Evolutionary conservation across 768 basidiomycete species (phyloP).

Genomic region (Multifurca ochricompacta): DNA sequence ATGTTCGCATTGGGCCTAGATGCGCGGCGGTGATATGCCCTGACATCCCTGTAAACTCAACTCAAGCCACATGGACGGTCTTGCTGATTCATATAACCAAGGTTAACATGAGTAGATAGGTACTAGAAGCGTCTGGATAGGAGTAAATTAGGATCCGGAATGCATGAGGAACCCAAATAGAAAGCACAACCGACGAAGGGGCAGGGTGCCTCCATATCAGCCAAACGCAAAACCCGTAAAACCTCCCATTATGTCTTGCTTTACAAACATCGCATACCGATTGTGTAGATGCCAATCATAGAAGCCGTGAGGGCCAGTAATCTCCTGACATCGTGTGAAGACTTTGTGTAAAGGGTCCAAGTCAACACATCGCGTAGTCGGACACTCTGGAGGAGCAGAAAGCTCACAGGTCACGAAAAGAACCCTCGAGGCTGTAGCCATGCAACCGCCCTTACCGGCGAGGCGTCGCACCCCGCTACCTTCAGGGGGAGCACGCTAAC

Average conservation of each 20-base stretch:
- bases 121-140: not conserved
- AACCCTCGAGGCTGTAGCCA: slow-evolving; percentile 6
- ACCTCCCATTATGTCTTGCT: not conserved
- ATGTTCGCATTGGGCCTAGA: not conserved
- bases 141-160: not conserved
- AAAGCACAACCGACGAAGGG: not conserved
- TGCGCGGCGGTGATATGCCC: not conserved
- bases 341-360: not conserved
- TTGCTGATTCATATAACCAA: not conserved
- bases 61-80: not conserved
- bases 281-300: too few relatives aligned
- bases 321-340: not conserved
- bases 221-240: not conserved
- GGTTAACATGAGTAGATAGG: not conserved
- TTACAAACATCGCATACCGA: not conserved
- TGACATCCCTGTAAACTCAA: not conserved
- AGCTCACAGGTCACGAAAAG: not conserved
- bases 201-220: not conserved
- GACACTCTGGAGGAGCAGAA: not conserved
- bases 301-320: not conserved
- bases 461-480: slow-evolving; percentile 24
- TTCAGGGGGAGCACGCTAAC: slow-evolving; percentile 25
- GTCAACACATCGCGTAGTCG: not conserved
- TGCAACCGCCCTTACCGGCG: slow-evolving; percentile 26
- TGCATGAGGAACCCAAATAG: not conserved